Conservation (phyloP, 2,329 filamentous ascomycete species). For the Xylariomycetidae sp. region DNA sequence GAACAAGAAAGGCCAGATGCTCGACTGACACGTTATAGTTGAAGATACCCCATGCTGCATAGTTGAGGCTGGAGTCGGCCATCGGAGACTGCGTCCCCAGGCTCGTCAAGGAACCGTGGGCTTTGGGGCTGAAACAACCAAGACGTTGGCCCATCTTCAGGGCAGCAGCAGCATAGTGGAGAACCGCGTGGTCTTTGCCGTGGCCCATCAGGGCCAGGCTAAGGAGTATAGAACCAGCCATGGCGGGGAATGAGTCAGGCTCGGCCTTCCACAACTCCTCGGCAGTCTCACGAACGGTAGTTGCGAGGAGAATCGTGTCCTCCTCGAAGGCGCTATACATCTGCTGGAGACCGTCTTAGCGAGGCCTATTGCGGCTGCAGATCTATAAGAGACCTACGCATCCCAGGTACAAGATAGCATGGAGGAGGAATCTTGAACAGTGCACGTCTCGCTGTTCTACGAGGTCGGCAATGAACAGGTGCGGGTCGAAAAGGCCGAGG, state of each 20-base stretch:
- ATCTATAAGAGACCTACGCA: constrained; percentile 21
- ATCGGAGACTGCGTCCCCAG: too few species aligned
- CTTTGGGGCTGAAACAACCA: constrained; percentile 22
- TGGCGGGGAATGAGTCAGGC: constrained; percentile 18
- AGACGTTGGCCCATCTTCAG: constrained; percentile 25
- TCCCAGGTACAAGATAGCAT: constrained; percentile 29
- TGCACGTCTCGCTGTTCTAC: constrained; percentile 14
- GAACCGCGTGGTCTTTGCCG: constrained; percentile 28
- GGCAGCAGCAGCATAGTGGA: constrained; percentile 24
- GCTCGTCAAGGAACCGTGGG: too few species aligned
- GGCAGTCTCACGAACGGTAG: constrained; percentile 21
- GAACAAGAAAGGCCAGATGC: not conserved
- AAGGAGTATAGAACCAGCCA: constrained; percentile 28
- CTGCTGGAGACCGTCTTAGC: constrained; percentile 19
- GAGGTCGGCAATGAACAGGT: constrained; percentile 29
- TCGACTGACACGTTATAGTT: constrained; percentile 32
- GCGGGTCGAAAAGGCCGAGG: constrained; percentile 29
- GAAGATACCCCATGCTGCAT: constrained; percentile 30
- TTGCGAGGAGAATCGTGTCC: constrained; percentile 10
- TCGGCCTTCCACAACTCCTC: constrained; percentile 20
- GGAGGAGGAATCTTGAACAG: constrained; percentile 31
- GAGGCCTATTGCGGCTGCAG: not conserved
- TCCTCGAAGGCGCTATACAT: constrained; percentile 29
- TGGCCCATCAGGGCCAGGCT: constrained; percentile 29
- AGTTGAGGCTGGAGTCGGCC: constrained; percentile 4